These are phyloP conservation scores for Candida insectorum DNA, from an alignment of 805 yeast species.

Conservation along the genomic window DNA sequence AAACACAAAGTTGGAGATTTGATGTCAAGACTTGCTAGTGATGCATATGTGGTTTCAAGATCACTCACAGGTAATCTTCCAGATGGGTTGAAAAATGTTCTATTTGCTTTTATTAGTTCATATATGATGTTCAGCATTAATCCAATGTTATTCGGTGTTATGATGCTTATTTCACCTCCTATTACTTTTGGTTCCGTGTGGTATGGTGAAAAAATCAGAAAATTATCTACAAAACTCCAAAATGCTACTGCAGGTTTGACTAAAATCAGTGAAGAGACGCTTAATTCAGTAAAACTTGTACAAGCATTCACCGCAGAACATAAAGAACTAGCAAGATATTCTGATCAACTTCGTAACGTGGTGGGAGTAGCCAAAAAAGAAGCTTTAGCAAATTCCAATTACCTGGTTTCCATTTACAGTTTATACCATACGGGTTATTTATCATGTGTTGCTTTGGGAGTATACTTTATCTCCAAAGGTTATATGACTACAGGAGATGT, in stretches of 20 bases:
- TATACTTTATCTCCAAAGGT: constrained; percentile 38
- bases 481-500: constrained; percentile 48
- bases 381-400: constrained; percentile 44
- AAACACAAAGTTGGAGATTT: constrained; percentile 46
- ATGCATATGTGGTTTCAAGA: constrained; percentile 44
- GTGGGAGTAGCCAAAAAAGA: constrained; percentile 41
- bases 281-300: constrained; percentile 39
- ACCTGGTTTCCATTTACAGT: constrained; percentile 39
- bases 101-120: constrained; percentile 39
- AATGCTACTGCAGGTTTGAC: constrained; percentile 45
- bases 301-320: constrained; percentile 44
- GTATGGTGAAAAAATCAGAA: constrained; percentile 43
- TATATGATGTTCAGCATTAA: constrained; percentile 44
- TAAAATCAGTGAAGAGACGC: constrained; percentile 41
- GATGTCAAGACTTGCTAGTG: constrained; percentile 41
- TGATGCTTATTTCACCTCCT: constrained; percentile 44
- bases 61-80: constrained; percentile 43
- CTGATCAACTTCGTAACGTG: constrained; percentile 36
- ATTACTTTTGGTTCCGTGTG: constrained; percentile 43
- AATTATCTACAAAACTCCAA: constrained; percentile 38
- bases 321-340: constrained; percentile 37
- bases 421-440: constrained; percentile 42
- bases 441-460: constrained; percentile 41
- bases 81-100: constrained; percentile 41
- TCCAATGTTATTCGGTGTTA: constrained; percentile 40